Evolutionary conservation across 2,329 filamentous ascomycete species (phyloP), one percentile per base, ranked within the genome.

Genomic region (Ophiostoma sp.): DNA sequence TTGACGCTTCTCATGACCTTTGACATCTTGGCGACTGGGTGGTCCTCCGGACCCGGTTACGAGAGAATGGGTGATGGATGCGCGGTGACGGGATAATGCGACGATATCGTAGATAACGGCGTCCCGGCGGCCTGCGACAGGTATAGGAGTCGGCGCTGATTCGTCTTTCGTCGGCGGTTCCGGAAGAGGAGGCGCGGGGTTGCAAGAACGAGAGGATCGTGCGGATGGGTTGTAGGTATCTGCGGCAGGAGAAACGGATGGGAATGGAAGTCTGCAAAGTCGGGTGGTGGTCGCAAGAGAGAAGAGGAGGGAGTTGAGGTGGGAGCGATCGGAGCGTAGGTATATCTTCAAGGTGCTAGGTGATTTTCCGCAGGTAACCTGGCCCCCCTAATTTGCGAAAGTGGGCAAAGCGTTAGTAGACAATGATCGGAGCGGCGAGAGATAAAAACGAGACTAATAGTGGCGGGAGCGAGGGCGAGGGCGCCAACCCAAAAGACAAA

Each of bases 1-100:
- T 97, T 98, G 76, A 98, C 93, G 78, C 92, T 96, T 80, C 95
- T 87, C 78, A 98, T 92, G 78, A 98, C 93, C 82, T 96, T 96
- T 70, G 94, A 97, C 95, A 99, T 99, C 71, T 76, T 84, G 77
- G 72, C 76, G 76, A 73, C 73, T 63, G 66, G 58, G 67, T 64
- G 69, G 68, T 70, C 68, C 67, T 63, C 27, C 12, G 64, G 69
- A 69, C 70, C 66, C 40, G 40, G 62, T 64, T 41, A 14, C 11
- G 14, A 9, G n/a, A 27, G 64, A n/a, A n/a, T 36, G 60, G 40
- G 38, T 55, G 14, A 27, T 27, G 55, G 40, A 62, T 27, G 67
- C 36, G 49, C 27, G n/a, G 49, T 27, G 49, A 52, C 49, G 49
- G n/a, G 18, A 36, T 40, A 49, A 65, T 64, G 62, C 62, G 62